A percentile compares a stretch with the other conserved stretches of the same genome.
phyloP scores from a whole-genome alignment of 2,329 filamentous ascomycete species.

The Macrophomina pseudophaseolina region DNA sequence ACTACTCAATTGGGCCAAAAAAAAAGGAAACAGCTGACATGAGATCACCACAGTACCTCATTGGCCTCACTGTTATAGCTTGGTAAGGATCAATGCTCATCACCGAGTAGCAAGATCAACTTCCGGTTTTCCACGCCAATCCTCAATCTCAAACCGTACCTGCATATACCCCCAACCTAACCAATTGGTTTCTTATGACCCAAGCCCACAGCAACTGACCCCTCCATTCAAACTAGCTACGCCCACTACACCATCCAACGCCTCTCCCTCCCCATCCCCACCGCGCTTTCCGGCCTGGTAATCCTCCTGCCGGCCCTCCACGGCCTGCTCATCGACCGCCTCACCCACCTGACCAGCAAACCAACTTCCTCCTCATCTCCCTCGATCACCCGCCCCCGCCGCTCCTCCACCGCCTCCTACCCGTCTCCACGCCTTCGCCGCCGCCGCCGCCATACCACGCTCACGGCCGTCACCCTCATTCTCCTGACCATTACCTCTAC shows the following conservation, averaged over 20 bases:
- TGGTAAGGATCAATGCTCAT: constrained; percentile 29
- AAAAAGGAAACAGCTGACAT: background rate
- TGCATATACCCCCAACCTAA: background rate
- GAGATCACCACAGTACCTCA: constrained; percentile 38
- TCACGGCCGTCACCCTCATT: constrained; percentile 29
- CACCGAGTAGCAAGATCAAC: background rate
- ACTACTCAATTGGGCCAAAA: background rate
- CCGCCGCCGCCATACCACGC: constrained; percentile 7
- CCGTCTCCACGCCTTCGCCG: background rate
- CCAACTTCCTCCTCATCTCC: constrained; percentile 27
- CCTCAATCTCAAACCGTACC: background rate
- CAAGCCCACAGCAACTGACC: background rate
- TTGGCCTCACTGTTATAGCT: constrained; percentile 40
- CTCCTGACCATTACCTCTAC: constrained; percentile 40
- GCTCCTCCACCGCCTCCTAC: constrained; percentile 19
- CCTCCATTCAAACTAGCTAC: background rate
- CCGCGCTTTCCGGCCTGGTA: constrained; percentile 40
- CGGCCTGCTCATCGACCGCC: constrained; percentile 37
- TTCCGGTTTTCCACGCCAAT: background rate
- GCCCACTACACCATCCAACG: constrained; percentile 11
- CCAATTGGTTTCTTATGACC: background rate
- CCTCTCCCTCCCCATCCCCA: constrained; percentile 42
- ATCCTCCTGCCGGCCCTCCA: constrained; percentile 43
- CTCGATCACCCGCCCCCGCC: background rate
- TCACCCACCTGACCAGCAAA: constrained; percentile 25